A percentile compares a stretch with the other conserved stretches of the same genome.
Evolutionary conservation across 2,329 filamentous ascomycete species (phyloP).

Genomic region (Neurospora sp.): DNA sequence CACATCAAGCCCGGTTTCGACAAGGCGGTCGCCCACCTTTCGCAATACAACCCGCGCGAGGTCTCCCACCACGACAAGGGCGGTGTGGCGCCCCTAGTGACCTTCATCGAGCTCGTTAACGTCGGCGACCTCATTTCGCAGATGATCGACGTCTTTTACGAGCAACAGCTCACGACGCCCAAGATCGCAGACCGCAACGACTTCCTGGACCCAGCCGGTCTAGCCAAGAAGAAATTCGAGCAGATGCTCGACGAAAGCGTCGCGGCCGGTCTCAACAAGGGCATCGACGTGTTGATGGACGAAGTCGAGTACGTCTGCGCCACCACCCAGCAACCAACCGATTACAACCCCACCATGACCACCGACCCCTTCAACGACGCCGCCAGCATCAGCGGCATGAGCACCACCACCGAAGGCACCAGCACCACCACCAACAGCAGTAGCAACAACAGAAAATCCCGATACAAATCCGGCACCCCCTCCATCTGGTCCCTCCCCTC

Average conservation of each 20-base stretch:
- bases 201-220: conserved; percentile 81
- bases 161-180: conserved; percentile 78
- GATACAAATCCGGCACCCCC: neutral
- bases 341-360: conserved; percentile 67
- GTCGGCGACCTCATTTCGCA: conserved; percentile 96
- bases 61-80: conserved; percentile 60
- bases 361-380: conserved; percentile 20
- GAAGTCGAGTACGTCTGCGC: conserved; percentile 94
- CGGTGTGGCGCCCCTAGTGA: conserved; percentile 83
- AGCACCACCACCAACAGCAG: neutral
- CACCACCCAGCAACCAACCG: conserved; percentile 73
- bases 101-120: conserved; percentile 94
- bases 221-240: conserved; percentile 97
- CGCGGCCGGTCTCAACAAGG: conserved; percentile 90
- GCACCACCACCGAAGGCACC: neutral
- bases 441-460: neutral
- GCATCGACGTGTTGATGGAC: conserved; percentile 96
- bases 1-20: conserved; percentile 93
- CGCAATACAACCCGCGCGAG: conserved; percentile 82
- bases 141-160: conserved; percentile 98
- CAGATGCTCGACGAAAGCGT: conserved; percentile 97
- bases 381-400: neutral
- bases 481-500: conserved; percentile 5
- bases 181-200: conserved; percentile 87
- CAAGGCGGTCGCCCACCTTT: conserved; percentile 83